Conservation (phyloP, 2,329 filamentous ascomycete genomes). For the Fusarium secorum region DNA sequence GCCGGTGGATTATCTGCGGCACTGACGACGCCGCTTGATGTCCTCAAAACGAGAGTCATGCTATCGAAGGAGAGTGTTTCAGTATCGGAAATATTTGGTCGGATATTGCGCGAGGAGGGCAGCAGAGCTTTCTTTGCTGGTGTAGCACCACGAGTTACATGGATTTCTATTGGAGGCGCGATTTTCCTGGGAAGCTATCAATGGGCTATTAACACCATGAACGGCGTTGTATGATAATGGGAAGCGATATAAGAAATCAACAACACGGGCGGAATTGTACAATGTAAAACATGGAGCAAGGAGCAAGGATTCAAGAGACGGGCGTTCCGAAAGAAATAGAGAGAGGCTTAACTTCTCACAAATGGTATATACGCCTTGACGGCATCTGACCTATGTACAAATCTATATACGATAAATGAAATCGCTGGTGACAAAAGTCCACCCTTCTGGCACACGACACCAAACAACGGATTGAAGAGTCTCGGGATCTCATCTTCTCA, state of each 20-base stretch:
- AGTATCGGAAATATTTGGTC: conserved; percentile 65
- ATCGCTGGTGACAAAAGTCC: conserved; percentile 18
- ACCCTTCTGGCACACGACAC: conserved; percentile 21
- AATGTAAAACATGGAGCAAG: conserved; percentile 24
- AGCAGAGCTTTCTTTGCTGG: conserved; percentile 76
- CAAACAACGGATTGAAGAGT: neutral
- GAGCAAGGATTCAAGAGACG: conserved; percentile 21
- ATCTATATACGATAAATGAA: conserved; percentile 36
- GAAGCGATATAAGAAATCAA: neutral
- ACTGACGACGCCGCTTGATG: conserved; percentile 91
- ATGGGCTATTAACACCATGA: conserved; percentile 80
- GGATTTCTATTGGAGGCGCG: conserved; percentile 94
- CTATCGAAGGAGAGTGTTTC: conserved; percentile 74
- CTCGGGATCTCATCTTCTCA: neutral
- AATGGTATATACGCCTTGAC: conserved; percentile 37
- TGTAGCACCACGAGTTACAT: conserved; percentile 82
- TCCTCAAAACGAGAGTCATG: conserved; percentile 98
- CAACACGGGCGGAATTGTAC: conserved; percentile 25
- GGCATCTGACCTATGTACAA: conserved; percentile 38
- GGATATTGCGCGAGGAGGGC: conserved; percentile 71
- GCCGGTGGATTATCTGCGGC: conserved; percentile 87
- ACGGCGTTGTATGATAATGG: conserved; percentile 14
- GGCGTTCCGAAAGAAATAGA: conserved; percentile 4
- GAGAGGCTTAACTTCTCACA: conserved; percentile 31
- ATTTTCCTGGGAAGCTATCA: conserved; percentile 96